These are phyloP conservation scores for Pyronema domesticum DNA, from an alignment of 495 filamentous ascomycete species.

Conservation along the genomic window DNA sequence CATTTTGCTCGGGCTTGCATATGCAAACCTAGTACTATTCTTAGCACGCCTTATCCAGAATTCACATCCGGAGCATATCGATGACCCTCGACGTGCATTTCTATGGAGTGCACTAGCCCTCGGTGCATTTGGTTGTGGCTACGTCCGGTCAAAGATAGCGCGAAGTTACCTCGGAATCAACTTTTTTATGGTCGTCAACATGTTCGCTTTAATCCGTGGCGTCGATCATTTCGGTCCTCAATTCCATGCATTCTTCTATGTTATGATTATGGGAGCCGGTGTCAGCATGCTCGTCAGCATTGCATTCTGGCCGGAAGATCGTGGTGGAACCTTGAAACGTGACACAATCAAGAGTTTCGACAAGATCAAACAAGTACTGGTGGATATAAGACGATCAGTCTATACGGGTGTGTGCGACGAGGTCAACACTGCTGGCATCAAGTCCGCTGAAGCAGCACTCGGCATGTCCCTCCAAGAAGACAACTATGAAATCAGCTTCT, in stretches of 20 bases:
- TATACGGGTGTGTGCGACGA: conserved; percentile 10
- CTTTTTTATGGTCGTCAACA: conserved; percentile 22
- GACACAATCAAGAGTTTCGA: conserved; percentile 9
- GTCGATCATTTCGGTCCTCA: conserved; percentile 13
- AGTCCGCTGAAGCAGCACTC: conserved; percentile 14
- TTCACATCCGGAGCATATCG: conserved; percentile 2
- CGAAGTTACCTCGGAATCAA: conserved; percentile 16
- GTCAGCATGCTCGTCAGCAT: conserved; percentile 17
- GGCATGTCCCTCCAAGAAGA: conserved; percentile 14
- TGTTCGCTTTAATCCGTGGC: conserved; percentile 24
- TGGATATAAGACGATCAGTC: conserved; percentile 5
- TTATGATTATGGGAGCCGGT: conserved; percentile 18
- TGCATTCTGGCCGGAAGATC: conserved; percentile 20
- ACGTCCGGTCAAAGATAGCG: conserved; percentile 21
- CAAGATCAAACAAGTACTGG: conserved; percentile 10
- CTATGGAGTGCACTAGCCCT: conserved; percentile 16
- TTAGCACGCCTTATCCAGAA: conserved; percentile 13
- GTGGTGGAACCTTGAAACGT: conserved; percentile 14
- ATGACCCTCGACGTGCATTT: conserved; percentile 10
- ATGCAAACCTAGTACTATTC: conserved; percentile 17
- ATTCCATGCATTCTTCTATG: conserved; percentile 19
- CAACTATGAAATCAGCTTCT: conserved; percentile 21
- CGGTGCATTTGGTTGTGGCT: conserved; percentile 14
- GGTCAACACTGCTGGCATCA: conserved; percentile 12
- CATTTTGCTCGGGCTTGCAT: conserved; percentile 15